phyloP scores from a whole-genome alignment of 148 eudicot species.

The Salicornia ramosissima region DNA sequence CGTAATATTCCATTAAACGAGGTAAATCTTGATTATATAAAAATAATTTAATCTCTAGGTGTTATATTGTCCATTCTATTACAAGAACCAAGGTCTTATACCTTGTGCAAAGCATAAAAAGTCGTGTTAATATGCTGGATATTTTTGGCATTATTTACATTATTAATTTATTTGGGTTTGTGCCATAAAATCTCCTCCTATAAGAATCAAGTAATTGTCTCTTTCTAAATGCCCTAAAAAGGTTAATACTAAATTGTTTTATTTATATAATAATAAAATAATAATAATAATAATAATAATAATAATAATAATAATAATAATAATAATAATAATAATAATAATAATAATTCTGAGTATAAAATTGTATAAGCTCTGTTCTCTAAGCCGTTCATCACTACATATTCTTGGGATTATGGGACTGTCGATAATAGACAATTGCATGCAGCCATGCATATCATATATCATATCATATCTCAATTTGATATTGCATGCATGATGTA shows the following conservation, averaged over 20 bases:
- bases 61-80: conserved; percentile 31
- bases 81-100: conserved; percentile 34
- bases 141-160: conserved; percentile 9
- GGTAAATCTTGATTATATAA: conserved; percentile 17
- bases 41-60: conserved; percentile 26
- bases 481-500: conserved; percentile 13
- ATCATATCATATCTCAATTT: conserved; percentile 19
- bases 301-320: too few relatives aligned
- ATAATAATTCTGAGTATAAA: too few relatives aligned
- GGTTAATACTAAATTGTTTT: not conserved
- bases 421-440: conserved; percentile 28
- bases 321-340: too few relatives aligned
- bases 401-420: conserved; percentile 27
- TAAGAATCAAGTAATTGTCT: conserved; percentile 18
- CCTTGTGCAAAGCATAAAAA: conserved; percentile 31
- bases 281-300: too few relatives aligned
- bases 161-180: not conserved
- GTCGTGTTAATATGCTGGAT: conserved; percentile 26
- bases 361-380: conserved; percentile 4
- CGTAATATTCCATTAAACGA: conserved; percentile 28
- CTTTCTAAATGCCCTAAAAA: conserved; percentile 7
- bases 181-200: not conserved
- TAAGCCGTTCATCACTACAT: conserved; percentile 20
- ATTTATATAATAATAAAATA: too few relatives aligned
- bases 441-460: conserved; percentile 24